Percentiles rank a stretch among this genome's conserved stretches.
These are phyloP conservation scores for Polyporus arcularius DNA, from an alignment of 768 basidiomycete species.

Conservation along the genomic window DNA sequence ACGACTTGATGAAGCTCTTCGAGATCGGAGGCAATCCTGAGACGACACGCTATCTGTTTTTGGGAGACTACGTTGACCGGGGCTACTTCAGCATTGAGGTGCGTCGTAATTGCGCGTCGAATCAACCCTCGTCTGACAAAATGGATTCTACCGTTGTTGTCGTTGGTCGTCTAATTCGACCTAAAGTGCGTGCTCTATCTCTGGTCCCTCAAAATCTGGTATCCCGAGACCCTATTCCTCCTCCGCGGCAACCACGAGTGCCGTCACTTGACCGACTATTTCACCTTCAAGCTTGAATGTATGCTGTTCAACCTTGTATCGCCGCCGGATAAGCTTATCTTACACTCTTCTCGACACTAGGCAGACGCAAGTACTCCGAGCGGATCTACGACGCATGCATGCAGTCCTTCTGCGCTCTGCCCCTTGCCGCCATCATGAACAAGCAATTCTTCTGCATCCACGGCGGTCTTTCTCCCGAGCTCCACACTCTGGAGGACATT, in stretches of 20 bases:
- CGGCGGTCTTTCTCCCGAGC: slow-evolving; percentile 93
- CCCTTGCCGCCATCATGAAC: slow-evolving; percentile 98
- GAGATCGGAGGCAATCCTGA: slow-evolving; percentile 77
- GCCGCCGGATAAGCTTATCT: background rate
- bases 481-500: slow-evolving; percentile 94
- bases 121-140: too few relatives aligned
- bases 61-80: slow-evolving; percentile 76
- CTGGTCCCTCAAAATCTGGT: slow-evolving; percentile 99
- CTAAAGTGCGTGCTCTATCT: slow-evolving; percentile 93
- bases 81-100: slow-evolving; percentile 80
- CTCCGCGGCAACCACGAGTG: slow-evolving; percentile 99
- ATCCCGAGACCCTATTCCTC: slow-evolving; percentile 94
- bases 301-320: slow-evolving; percentile 32
- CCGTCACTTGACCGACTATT: slow-evolving; percentile 97
- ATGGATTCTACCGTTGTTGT: background rate
- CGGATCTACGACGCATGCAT: slow-evolving; percentile 96
- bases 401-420: slow-evolving; percentile 95
- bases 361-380: slow-evolving; percentile 99
- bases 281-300: slow-evolving; percentile 99
- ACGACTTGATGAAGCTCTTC: slow-evolving; percentile 79
- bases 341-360: slow-evolving; percentile 39
- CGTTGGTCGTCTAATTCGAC: slow-evolving; percentile 2
- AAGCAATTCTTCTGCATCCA: slow-evolving; percentile 99
- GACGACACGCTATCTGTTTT: slow-evolving; percentile 71
- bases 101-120: slow-evolving; percentile 8